Base-by-base conservation (phyloP, 257 asterid species). In the Solanum chiquidenum region DNA sequence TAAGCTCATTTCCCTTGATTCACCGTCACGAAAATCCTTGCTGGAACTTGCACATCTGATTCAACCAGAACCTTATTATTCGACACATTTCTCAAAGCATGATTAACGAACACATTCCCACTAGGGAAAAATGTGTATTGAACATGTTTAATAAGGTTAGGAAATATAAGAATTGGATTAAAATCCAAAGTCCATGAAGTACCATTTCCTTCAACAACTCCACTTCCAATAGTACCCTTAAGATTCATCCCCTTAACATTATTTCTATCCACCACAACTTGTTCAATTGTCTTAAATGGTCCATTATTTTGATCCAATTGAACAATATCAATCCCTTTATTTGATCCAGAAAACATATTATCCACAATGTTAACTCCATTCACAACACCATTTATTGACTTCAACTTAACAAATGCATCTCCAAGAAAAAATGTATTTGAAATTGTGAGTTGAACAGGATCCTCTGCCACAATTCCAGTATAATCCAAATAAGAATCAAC, bases 391-490 rank as follows among this genome's bases (percentile, higher is more conserved):
- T 92, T 91, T 2, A 97, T 69, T 0, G 99, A 91, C 74, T 94
- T 97, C 38, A 97, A 85, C 23, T 91, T 86, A 38, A 97, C 34
- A 73, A 83, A 91, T 0, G 93, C 99, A 42, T 94, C 99, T 2
- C 99, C 99, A 1, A 95, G 96, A 91, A 97, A 97, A 80, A 97
- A 97, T 3, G 92, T 91, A 71, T 88, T 91, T 2, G 98, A 89
- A 23, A 97, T 87, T 18, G 93, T 94, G 66, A 97, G 93, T 85
- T 97, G 99, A 34, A 94, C 99, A 0, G 99, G 99, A 31, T 97
- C 99, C 90, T 95, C 99, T 0, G 96, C 99, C 1, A 97, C 99
- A 12, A 95, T 95, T 9, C 99, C 98, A 0, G 98, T 95, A 91
- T 5, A 97, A 84, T 95, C 99, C 44, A 97, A 52, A 91, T 95